A percentile compares a stretch with the other conserved stretches of the same genome.
phyloP scores from a whole-genome alignment of 1,284 basidiomycete genomes.

The Malassezia dermatis region DNA sequence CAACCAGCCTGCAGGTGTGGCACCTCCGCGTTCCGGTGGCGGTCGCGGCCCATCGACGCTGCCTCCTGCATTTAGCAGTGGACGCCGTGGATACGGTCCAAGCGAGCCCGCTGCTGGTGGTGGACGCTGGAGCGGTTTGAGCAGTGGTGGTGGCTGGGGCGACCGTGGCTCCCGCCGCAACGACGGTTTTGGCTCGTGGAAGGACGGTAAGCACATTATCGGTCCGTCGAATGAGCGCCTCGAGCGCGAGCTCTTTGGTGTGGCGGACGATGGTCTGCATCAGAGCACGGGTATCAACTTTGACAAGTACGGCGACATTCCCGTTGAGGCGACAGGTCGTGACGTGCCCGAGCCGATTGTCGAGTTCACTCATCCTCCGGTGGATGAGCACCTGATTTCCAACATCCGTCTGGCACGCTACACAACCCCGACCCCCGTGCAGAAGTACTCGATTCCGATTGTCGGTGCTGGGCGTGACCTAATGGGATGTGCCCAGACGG shows the following conservation, averaged over 20 bases:
- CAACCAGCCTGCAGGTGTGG: conserved; percentile 10
- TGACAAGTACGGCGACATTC: conserved; percentile 99
- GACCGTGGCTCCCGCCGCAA: conserved; percentile 30
- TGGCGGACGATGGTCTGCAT: conserved; percentile 59
- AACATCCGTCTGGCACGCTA: conserved; percentile 90
- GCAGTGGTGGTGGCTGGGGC: conserved; percentile 20
- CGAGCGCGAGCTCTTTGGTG: conserved; percentile 93
- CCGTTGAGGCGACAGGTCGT: conserved; percentile 91
- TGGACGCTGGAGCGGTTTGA: conserved; percentile 18
- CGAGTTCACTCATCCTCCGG: conserved; percentile 75
- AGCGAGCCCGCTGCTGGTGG: conserved; percentile 22
- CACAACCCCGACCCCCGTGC: conserved; percentile 89
- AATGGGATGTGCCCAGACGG: conserved; percentile 99
- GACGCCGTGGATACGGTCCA: conserved; percentile 24
- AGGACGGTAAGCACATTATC: conserved; percentile 72
- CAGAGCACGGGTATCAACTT: conserved; percentile 98
- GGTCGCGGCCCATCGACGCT: conserved; percentile 9
- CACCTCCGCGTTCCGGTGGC: conserved; percentile 3
- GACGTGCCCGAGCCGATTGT: conserved; percentile 86
- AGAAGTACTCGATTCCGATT: conserved; percentile 99
- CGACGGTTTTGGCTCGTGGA: conserved; percentile 64
- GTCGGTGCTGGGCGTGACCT: conserved; percentile 80
- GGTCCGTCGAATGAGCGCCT: conserved; percentile 72
- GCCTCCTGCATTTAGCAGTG: conserved; percentile 31
- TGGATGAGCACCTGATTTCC: conserved; percentile 85